Evolutionary conservation across 1,284 basidiomycete genomes (phyloP), one percentile per base, ranked within the genome.

Genomic region (Cerioporus squamosus): DNA sequence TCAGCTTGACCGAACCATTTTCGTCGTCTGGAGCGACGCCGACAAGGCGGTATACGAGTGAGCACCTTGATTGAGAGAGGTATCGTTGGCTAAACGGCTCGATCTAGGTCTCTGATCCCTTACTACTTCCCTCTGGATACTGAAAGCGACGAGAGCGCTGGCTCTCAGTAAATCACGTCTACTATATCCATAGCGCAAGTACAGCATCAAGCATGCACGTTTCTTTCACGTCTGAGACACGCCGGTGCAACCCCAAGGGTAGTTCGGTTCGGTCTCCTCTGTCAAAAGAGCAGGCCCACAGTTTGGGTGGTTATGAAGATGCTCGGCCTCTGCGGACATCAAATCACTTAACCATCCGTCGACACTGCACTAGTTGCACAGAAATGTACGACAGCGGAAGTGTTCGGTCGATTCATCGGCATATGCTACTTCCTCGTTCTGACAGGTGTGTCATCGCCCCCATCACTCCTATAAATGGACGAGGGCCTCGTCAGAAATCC

Each of bases 1-100:
- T 3, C 63, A 93, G 91, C 74, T 93, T 14, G 86, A 91, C 38
- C 82, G 84, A 45, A 79, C 91, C 29, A 81, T 93, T 18, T 93
- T 94, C 63, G 85, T 88, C 9, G 86, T 91, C 29, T 93, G 85
- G 80, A 84, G 80, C 47, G 76, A 87, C 60, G 78, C 77, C 56
- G 91, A 94, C 68, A 81, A 78, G 62, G 72, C 72, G 2, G 81
- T 85, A 1, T 93, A 91, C 63, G 76, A 85, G 89, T 90, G 67
- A 62, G 86, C 79, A 17, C 22, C 9, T 44, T 29, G 15, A 22
- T 43, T 18, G n/a, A 38, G 8, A n/a, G 46, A 18, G 39, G 23
- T 14, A 14, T 38, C 15, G 18, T 24, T 24, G n/a, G 8, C n/a
- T 42, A n/a, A 42, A 18, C n/a, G 49, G 40, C 10, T 49, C 24